A percentile compares a stretch with the other conserved stretches of the same genome.
Conservation (phyloP, 2,329 filamentous ascomycete genomes). For the Calonectria hawksworthii region DNA sequence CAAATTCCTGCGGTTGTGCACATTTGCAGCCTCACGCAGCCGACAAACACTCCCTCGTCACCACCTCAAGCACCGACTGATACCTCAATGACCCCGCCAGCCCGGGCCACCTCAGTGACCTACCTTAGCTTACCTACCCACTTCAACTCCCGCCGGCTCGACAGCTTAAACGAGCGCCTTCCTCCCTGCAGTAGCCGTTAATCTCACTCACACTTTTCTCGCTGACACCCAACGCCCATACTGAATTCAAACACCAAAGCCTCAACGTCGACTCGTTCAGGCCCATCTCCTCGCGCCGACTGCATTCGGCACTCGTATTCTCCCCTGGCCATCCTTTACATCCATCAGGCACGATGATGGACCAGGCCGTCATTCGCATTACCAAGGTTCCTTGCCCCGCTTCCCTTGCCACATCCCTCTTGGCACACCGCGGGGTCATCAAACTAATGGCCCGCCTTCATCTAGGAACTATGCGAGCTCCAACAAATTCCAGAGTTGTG, state of each 20-base stretch:
- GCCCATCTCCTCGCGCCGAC: constrained; percentile 30
- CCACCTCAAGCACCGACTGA: not conserved
- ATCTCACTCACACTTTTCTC: constrained; percentile 9
- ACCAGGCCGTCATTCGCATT: constrained; percentile 90
- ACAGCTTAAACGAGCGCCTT: constrained; percentile 19
- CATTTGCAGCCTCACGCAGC: not conserved
- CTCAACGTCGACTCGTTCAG: constrained; percentile 28
- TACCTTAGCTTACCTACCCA: constrained; percentile 10
- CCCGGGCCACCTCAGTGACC: constrained; percentile 10
- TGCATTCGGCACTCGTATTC: not conserved
- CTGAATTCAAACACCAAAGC: not conserved
- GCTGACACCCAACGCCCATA: constrained; percentile 21
- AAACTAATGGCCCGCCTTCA: constrained; percentile 31
- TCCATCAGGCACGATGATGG: constrained; percentile 58
- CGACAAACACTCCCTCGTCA: not conserved
- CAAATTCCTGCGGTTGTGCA: not conserved
- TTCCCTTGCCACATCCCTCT: constrained; percentile 30
- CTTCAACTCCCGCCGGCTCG: constrained; percentile 16
- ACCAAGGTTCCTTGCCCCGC: constrained; percentile 73
- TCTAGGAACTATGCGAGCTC: constrained; percentile 86
- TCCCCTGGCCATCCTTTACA: constrained; percentile 27
- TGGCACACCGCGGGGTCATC: constrained; percentile 30
- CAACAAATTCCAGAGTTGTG: constrained; percentile 88
- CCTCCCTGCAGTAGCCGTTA: constrained; percentile 13
- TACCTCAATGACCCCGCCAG: not conserved